Base-by-base conservation (phyloP, 2,329 filamentous ascomycete species). In the Alternaria solani region DNA sequence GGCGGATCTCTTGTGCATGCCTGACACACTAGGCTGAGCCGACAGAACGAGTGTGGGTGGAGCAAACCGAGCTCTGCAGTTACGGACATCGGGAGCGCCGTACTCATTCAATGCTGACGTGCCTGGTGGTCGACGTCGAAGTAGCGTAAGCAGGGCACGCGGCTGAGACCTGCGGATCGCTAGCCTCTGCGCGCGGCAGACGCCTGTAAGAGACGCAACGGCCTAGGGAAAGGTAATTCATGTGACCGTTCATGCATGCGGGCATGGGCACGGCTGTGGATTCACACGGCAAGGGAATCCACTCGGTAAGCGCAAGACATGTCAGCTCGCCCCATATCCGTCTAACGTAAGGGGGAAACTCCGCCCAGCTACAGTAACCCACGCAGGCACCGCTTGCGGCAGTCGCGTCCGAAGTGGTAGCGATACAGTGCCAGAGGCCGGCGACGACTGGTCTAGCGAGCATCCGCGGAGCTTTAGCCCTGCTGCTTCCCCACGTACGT, bases 171-270 rank as follows among this genome's bases (percentile, higher is more conserved):
- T 48, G 18, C 18, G 12, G 28, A 48, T 53, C 26, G 38, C 51
- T 26, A 7, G 12, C 39, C 36, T 53, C 18, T 53, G 39, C 36
- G 39, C 39, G 38, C 28, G 28, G 51, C 39, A 43, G 34, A 53
- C 51, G 51, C 51, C 51, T 28, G 18, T 32, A 26, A 16, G 3
- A 38, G 36, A 44, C 14, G 28, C 51, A 25, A 34, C n/a, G 7
- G 2, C 28, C 39, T 38, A 18, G 16, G 36, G 18, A 2, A 7
- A 18, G 25, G 39, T 18, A 25, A 53, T 26, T 7, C 28, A 44
- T 28, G 51, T 53, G 39, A 36, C 18, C 39, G 28, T 53, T 43
- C n/a, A 44, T 53, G 39, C 39, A 53, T 53, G 39, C 39, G 28
- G 11, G 51, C 39, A n/a, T 53, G 39, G 25, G 39, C 26, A 52